Percentiles rank a stretch among this genome's conserved stretches.
These are phyloP conservation scores for Digitaria exilis DNA, from an alignment of 202 grass and related monocot species.

Conservation along the genomic window DNA sequence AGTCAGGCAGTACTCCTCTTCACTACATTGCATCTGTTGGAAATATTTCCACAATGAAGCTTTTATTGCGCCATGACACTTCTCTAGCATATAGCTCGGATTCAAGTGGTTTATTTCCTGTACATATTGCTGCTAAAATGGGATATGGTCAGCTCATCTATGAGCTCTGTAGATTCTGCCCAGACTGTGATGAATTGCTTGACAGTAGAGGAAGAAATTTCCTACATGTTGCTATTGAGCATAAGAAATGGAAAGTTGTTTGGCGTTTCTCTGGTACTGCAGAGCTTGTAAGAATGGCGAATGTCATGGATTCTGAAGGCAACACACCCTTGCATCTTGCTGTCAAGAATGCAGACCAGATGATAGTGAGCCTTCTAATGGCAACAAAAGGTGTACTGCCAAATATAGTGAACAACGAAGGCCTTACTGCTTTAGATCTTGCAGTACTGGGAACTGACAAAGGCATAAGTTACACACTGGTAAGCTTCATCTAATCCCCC, in stretches of 20 bases:
- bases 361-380: slow-evolving; percentile 58
- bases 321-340: slow-evolving; percentile 72
- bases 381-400: slow-evolving; percentile 40
- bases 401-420: slow-evolving; percentile 57
- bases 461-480: slow-evolving; percentile 53
- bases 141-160: slow-evolving; percentile 38
- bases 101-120: slow-evolving; percentile 62
- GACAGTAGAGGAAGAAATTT: slow-evolving; percentile 71
- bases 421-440: slow-evolving; percentile 61
- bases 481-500: slow-evolving; percentile 36
- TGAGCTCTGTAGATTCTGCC: slow-evolving; percentile 50
- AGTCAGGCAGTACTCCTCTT: slow-evolving; percentile 59
- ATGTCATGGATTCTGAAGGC: slow-evolving; percentile 59
- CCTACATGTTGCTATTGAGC: slow-evolving; percentile 60
- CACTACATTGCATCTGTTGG: slow-evolving; percentile 58
- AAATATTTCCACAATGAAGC: slow-evolving; percentile 33
- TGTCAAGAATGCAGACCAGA: slow-evolving; percentile 50
- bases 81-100: slow-evolving; percentile 57
- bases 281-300: slow-evolving; percentile 53
- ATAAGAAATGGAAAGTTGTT: slow-evolving; percentile 49
- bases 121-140: slow-evolving; percentile 60
- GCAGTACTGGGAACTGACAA: slow-evolving; percentile 50
- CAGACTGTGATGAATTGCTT: slow-evolving; percentile 57
- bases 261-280: slow-evolving; percentile 40
- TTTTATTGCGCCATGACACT: slow-evolving; percentile 47